Percentiles rank a stretch among this genome's conserved stretches.
These are phyloP conservation scores for Pseudocercospora musae DNA, from an alignment of 2,329 filamentous ascomycete genomes.

Conservation along the genomic window DNA sequence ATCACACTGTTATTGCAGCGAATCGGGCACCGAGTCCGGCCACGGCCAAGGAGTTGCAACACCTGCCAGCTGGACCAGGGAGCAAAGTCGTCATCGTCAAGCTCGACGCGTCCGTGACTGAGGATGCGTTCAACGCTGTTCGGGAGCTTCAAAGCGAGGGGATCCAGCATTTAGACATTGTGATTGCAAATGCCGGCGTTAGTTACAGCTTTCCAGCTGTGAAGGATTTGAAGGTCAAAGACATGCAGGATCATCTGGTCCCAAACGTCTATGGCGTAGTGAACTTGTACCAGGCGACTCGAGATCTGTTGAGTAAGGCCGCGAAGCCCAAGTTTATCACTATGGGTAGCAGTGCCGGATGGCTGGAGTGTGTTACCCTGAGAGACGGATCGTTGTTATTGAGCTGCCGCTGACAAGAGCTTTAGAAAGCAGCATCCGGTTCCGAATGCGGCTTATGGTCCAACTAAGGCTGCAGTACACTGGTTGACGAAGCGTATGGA, in stretches of 20 bases:
- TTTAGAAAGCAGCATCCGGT: constrained; percentile 15
- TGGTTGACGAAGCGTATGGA: constrained; percentile 39
- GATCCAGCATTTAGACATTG: constrained; percentile 28
- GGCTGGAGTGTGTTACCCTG: not conserved
- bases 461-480: constrained; percentile 44
- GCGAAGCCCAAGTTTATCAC: constrained; percentile 39
- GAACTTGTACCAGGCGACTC: constrained; percentile 46
- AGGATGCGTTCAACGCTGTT: constrained; percentile 54
- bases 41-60: not conserved
- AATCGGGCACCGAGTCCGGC: not conserved
- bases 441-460: constrained; percentile 43
- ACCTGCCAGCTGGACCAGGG: not conserved
- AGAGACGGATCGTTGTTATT: not conserved
- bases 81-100: constrained; percentile 2
- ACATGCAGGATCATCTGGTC: constrained; percentile 33
- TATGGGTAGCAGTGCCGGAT: constrained; percentile 28
- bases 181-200: constrained; percentile 25
- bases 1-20: not conserved
- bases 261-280: constrained; percentile 40
- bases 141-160: constrained; percentile 34
- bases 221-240: constrained; percentile 26
- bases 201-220: constrained; percentile 15
- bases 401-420: not conserved
- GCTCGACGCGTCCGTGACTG: not conserved
- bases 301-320: constrained; percentile 36